phyloP scores from a whole-genome alignment of 352 stramenopile species.

The Pythium aquatile region DNA sequence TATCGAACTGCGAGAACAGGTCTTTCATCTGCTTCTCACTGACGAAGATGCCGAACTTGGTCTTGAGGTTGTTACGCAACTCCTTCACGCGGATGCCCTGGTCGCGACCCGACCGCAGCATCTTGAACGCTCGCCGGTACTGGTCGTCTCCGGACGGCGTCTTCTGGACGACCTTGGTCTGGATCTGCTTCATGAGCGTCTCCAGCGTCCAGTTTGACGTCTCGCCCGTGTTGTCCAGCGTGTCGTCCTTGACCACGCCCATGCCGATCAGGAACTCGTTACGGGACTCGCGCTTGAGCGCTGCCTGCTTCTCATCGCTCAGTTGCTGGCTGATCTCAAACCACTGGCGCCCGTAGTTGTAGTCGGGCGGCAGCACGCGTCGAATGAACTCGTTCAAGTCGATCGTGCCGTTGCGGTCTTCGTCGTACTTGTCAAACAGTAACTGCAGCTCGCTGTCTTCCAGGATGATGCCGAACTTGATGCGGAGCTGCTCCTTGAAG shows the following conservation, averaged over 20 bases:
- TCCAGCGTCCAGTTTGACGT: constrained; percentile 65
- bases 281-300: constrained; percentile 58
- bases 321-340: constrained; percentile 74
- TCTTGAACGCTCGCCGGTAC: constrained; percentile 77
- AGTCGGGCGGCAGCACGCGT: constrained; percentile 70
- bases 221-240: constrained; percentile 43
- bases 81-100: constrained; percentile 67
- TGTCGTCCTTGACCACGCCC: constrained; percentile 28
- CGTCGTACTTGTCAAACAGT: constrained; percentile 86
- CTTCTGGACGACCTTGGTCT: constrained; percentile 76
- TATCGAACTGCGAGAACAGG: constrained; percentile 62
- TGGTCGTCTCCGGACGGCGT: constrained; percentile 75
- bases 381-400: constrained; percentile 84
- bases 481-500: constrained; percentile 70
- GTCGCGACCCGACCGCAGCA: constrained; percentile 65
- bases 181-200: constrained; percentile 67
- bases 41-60: constrained; percentile 74
- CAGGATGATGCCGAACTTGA: constrained; percentile 81
- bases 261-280: constrained; percentile 57
- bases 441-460: constrained; percentile 66
- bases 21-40: constrained; percentile 72
- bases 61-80: constrained; percentile 77
- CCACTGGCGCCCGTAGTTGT: constrained; percentile 72
- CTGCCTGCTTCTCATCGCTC: constrained; percentile 52
- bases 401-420: constrained; percentile 75